Evolutionary conservation across 2,329 filamentous ascomycete species (phyloP).

Genomic region (Fusarium buharicum): DNA sequence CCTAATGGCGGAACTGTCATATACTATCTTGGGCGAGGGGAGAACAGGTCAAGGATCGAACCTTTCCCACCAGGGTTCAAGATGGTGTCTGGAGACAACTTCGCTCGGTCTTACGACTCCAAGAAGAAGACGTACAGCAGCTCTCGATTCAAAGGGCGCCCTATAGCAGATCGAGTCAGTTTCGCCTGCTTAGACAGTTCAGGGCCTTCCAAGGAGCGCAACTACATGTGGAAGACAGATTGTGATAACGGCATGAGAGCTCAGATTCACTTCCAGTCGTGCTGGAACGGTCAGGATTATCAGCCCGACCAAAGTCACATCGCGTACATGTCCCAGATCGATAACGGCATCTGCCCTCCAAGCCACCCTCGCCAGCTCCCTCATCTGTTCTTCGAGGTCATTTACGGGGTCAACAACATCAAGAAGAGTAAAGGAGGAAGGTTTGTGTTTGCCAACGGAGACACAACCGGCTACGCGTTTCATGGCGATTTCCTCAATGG

Average conservation of each 20-base stretch:
- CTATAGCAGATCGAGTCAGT: constrained; percentile 36
- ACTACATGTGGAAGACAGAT: constrained; percentile 39
- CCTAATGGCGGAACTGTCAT: constrained; percentile 38
- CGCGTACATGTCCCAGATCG: constrained; percentile 40
- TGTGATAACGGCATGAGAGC: constrained; percentile 42
- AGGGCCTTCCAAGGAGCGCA: constrained; percentile 30
- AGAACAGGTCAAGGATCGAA: constrained; percentile 39
- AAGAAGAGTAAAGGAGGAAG: constrained; percentile 39
- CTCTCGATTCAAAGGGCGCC: constrained; percentile 19
- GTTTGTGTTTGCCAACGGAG: constrained; percentile 42
- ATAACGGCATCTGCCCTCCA: constrained; percentile 40
- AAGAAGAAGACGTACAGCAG: constrained; percentile 38
- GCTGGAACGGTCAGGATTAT: constrained; percentile 41
- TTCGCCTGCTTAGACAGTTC: constrained; percentile 42
- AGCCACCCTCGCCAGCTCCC: constrained; percentile 37
- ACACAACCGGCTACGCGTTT: constrained; percentile 40
- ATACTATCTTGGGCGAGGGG: constrained; percentile 41
- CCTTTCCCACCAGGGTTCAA: constrained; percentile 40
- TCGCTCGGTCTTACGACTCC: constrained; percentile 27
- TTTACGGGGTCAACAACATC: constrained; percentile 38
- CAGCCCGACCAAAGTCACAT: constrained; percentile 38
- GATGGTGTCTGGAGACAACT: constrained; percentile 37
- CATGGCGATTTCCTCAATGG: constrained; percentile 41
- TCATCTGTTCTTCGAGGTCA: constrained; percentile 40
- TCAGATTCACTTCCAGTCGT: constrained; percentile 41